Conservation (phyloP, 345 rosid species). For the Camelina hispida region DNA sequence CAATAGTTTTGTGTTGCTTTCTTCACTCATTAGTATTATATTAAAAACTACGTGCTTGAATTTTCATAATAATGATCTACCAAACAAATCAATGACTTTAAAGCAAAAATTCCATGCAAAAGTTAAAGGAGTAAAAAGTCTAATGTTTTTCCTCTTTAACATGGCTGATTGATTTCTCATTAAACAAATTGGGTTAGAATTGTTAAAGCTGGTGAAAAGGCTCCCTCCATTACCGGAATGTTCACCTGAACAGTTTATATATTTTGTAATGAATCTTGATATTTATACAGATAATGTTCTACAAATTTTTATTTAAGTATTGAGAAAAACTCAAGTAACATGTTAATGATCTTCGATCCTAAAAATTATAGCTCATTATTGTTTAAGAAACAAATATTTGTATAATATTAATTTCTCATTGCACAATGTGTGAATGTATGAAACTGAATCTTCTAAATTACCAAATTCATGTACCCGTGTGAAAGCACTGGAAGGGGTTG, state of each 20-base stretch:
- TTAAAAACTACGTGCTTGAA: neutral
- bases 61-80: conserved; percentile 15
- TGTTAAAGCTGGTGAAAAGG: conserved; percentile 31
- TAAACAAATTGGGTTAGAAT: neutral
- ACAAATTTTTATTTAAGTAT: too few relatives aligned
- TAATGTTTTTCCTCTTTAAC: neutral
- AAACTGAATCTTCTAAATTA: neutral
- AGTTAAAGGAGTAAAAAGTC: conserved; percentile 10
- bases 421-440: neutral
- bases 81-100: conserved; percentile 34
- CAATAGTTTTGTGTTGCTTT: conserved; percentile 2
- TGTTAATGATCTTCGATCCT: neutral
- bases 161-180: conserved; percentile 17
- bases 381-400: neutral
- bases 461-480: neutral
- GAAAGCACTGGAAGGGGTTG: conserved; percentile 32
- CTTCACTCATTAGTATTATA: neutral
- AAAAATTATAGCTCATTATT: neutral
- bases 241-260: conserved; percentile 5
- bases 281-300: too few relatives aligned
- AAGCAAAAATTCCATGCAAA: conserved; percentile 35
- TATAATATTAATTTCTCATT: neutral
- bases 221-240: conserved; percentile 27
- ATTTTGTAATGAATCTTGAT: conserved; percentile 20
- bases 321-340: neutral